These are phyloP conservation scores for Parastagonospora nodorum DNA, from an alignment of 2,329 filamentous ascomycete genomes.

Conservation along the genomic window DNA sequence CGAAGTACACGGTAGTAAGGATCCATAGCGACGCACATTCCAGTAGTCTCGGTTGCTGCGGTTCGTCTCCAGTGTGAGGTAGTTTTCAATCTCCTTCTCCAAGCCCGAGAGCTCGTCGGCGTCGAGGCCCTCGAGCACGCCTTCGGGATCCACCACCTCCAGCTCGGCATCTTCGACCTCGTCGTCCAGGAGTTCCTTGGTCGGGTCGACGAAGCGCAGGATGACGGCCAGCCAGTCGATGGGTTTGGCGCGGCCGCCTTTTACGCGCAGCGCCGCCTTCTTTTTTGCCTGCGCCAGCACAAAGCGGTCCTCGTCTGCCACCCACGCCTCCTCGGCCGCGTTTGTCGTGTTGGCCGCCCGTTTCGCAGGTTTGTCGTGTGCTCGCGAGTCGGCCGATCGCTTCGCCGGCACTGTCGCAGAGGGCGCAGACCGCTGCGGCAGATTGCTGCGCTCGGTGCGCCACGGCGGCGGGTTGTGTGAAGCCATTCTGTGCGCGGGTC, in stretches of 20 bases:
- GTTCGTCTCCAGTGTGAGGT: slow-evolving; percentile 80
- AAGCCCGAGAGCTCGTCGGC: slow-evolving; percentile 73
- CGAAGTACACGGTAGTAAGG: slow-evolving; percentile 15
- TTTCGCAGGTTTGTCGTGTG: slow-evolving; percentile 35
- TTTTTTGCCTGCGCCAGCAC: slow-evolving; percentile 97
- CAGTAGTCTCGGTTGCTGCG: slow-evolving; percentile 83
- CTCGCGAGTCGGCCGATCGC: slow-evolving; percentile 48
- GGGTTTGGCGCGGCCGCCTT: slow-evolving; percentile 85
- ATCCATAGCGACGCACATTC: slow-evolving; percentile 58
- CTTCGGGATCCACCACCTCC: slow-evolving; percentile 77
- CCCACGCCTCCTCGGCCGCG: slow-evolving; percentile 66
- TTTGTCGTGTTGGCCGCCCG: slow-evolving; percentile 51
- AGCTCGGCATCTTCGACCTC: slow-evolving; percentile 77
- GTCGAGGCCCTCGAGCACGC: slow-evolving; percentile 75
- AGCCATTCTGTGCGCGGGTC: slow-evolving; percentile 23
- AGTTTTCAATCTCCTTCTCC: slow-evolving; percentile 80
- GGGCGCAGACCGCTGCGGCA: slow-evolving; percentile 26
- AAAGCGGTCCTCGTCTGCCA: slow-evolving; percentile 94
- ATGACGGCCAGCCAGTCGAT: slow-evolving; percentile 95
- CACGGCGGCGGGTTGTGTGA: slow-evolving; percentile 42
- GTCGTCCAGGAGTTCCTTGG: slow-evolving; percentile 79
- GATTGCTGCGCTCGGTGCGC: slow-evolving; percentile 30
- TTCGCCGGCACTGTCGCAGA: slow-evolving; percentile 48
- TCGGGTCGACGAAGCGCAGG: slow-evolving; percentile 83
- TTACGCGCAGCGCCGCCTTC: slow-evolving; percentile 93